Evolutionary conservation across 305 asterid genomes (phyloP), one percentile per base, ranked within the genome.

Genomic region (Fraxinus greggii): DNA sequence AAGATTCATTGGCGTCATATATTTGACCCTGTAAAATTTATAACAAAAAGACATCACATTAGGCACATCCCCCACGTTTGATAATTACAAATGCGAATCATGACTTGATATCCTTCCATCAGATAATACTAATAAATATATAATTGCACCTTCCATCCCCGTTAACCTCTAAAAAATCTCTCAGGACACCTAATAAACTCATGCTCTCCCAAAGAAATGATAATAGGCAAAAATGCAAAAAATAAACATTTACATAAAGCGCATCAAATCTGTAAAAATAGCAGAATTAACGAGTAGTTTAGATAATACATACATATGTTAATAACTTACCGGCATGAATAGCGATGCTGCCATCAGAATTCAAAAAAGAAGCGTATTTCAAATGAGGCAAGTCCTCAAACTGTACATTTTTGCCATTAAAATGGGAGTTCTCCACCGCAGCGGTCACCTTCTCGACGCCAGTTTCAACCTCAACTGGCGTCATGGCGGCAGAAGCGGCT

Each of bases 291-390:
- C 17, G 4, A 65, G 28, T 19, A 21, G 12, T 7, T n/a, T 31
- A 79, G 40, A 81, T 1, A 33, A 12, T 61, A 38, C 63, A 23
- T 3, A 17, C 17, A 72, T 29, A 8, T 1, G 33, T 54, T 8
- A 77, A 15, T 4, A 75, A 35, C 91, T 54, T 92, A 95, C 99
- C 99, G 76, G 97, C 99, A 91, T 95, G 99, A 91, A 95, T 88
- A 23, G 99, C 94, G 28, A 95, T 83, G 92, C 99, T 95, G 51
- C 95, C 97, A 89, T 93, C 97, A 7, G 90, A 87, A 82, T 87
- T 85, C 88, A 95, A 82, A 90, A 92, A 92, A 7, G 97, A 87
- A 82, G 90, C 89, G 89, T 92, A 89, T 80, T 89, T 90, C 38
- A 59, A 85, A 79, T 76, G 80, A 83, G 87, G 83, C 90, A 82